Percentiles rank a stretch among this genome's conserved stretches.
These are phyloP conservation scores for Peniophora sp. DNA, from an alignment of 1,284 basidiomycete genomes.

Conservation along the genomic window DNA sequence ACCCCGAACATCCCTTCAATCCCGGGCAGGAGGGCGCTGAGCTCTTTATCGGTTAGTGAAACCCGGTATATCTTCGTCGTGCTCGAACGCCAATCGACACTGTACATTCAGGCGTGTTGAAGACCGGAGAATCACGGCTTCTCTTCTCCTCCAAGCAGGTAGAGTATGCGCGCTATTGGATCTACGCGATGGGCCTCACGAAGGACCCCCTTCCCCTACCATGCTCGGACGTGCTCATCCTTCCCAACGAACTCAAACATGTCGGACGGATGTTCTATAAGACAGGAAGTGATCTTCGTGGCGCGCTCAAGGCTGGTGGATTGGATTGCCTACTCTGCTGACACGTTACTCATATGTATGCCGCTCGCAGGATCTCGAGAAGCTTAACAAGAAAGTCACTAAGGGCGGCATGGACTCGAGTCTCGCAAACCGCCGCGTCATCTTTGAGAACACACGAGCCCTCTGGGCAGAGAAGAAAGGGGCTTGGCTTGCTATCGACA, in stretches of 20 bases:
- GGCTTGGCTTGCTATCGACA: constrained; percentile 69
- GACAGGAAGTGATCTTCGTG: constrained; percentile 44
- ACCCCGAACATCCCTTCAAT: constrained; percentile 68
- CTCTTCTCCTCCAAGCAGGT: constrained; percentile 78
- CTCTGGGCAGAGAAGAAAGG: constrained; percentile 55
- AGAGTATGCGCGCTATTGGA: constrained; percentile 80
- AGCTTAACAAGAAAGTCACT: constrained; percentile 69
- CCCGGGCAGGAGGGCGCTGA: constrained; percentile 56
- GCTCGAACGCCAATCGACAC: constrained; percentile 2
- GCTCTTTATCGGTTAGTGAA: constrained; percentile 59
- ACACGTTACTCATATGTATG: not conserved
- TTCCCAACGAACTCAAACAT: constrained; percentile 40
- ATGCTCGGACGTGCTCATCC: constrained; percentile 63
- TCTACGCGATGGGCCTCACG: constrained; percentile 67
- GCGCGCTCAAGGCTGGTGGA: constrained; percentile 45
- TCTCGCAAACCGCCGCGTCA: constrained; percentile 46
- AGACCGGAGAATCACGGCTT: constrained; percentile 60
- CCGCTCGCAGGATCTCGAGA: constrained; percentile 55
- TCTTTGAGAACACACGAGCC: constrained; percentile 60
- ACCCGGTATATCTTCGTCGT: not conserved
- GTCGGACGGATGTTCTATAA: constrained; percentile 52
- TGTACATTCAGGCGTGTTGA: constrained; percentile 39
- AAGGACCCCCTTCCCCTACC: constrained; percentile 58
- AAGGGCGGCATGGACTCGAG: constrained; percentile 31
- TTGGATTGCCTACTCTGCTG: not conserved